Conservation (phyloP, 108 stramenopile genomes). For the Ochromonas danica region DNA sequence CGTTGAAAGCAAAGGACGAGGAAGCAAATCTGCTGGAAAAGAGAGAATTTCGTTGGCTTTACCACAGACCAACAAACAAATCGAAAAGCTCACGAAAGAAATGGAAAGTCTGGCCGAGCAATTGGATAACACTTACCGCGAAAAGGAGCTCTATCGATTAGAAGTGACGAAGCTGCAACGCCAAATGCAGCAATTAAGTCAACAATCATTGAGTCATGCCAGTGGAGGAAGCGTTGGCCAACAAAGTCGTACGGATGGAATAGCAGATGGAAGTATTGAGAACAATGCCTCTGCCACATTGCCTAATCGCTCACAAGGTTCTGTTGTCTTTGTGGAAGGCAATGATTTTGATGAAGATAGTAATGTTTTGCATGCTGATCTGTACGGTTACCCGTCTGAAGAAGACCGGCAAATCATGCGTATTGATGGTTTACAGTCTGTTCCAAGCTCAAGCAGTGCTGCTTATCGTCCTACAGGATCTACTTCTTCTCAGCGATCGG, state of each 20-base stretch:
- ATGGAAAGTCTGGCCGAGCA: slow-evolving; percentile 20
- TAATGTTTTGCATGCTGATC: slow-evolving; percentile 4
- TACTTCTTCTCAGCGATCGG: background rate
- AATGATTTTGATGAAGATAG: background rate
- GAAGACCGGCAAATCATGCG: slow-evolving; percentile 3
- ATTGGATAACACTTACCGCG: slow-evolving; percentile 8
- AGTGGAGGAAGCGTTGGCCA: background rate
- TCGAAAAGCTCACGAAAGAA: too few species aligned
- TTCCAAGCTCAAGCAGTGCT: background rate
- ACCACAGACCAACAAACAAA: background rate
- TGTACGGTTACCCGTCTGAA: background rate
- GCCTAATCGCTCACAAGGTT: background rate
- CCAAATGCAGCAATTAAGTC: background rate
- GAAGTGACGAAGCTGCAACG: background rate
- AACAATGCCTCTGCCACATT: background rate
- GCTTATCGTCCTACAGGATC: background rate
- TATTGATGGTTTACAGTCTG: background rate
- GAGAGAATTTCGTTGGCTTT: background rate
- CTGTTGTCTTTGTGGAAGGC: background rate
- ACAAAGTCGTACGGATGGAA: background rate
- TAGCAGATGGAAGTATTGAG: background rate
- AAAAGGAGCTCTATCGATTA: background rate
- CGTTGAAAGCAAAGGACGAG: background rate
- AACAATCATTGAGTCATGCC: background rate
- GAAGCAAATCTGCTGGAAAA: slow-evolving; percentile 7